Evolutionary conservation across 768 basidiomycete species (phyloP).

Genomic region (Leccinum barrowsii): DNA sequence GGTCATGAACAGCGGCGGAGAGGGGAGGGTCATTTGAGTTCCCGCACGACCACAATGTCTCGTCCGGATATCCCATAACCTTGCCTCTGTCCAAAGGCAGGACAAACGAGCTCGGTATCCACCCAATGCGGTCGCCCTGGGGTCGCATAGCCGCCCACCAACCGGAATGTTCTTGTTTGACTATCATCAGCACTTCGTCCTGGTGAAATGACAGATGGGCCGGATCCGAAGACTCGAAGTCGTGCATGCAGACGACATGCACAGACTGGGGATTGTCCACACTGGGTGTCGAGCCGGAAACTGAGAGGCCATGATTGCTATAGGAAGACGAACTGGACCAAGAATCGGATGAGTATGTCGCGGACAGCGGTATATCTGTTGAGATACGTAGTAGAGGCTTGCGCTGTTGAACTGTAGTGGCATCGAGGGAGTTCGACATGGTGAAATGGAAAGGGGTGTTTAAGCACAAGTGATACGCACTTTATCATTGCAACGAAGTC

Average conservation of each 20-base stretch:
- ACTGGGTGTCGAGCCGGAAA: slow-evolving; percentile 28
- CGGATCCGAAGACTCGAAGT: slow-evolving; percentile 61
- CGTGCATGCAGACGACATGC: slow-evolving; percentile 58
- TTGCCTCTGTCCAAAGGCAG: slow-evolving; percentile 36
- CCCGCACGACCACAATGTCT: slow-evolving; percentile 36
- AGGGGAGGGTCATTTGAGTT: slow-evolving; percentile 2
- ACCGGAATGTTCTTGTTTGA: slow-evolving; percentile 67
- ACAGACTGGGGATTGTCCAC: slow-evolving; percentile 31
- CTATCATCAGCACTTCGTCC: slow-evolving; percentile 64
- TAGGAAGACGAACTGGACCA: slow-evolving; percentile 21
- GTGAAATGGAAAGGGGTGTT: background rate
- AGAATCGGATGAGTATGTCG: slow-evolving; percentile 35
- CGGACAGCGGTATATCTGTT: slow-evolving; percentile 35
- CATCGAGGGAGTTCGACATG: slow-evolving; percentile 10
- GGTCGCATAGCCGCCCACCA: slow-evolving; percentile 79
- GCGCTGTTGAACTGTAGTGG: slow-evolving; percentile 8
- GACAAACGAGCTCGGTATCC: slow-evolving; percentile 77
- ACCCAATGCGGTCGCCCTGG: slow-evolving; percentile 54
- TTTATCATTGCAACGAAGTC: slow-evolving; percentile 11
- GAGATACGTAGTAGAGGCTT: slow-evolving; percentile 23
- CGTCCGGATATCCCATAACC: slow-evolving; percentile 45
- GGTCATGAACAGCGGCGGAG: slow-evolving; percentile 16
- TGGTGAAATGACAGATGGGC: slow-evolving; percentile 60
- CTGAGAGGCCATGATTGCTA: background rate
- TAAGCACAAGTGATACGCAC: background rate